Evolutionary conservation across 169 alveolate genomes (phyloP).

Genomic region (Sarcocystis neurona): DNA sequence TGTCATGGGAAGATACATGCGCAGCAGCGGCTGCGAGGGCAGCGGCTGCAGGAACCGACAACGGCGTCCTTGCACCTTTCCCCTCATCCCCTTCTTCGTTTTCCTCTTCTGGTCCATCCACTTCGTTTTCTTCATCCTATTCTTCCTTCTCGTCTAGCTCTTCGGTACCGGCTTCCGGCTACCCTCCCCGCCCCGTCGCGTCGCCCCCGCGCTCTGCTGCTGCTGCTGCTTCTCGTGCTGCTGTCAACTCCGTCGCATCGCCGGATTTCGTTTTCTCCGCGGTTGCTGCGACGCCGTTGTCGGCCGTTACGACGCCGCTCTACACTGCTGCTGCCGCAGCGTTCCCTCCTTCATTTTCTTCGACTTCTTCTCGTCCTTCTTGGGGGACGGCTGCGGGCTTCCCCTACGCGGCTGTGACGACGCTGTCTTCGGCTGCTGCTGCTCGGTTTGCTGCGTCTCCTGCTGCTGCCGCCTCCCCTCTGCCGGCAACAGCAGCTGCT

Average conservation of each 20-base stretch:
- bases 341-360: background rate
- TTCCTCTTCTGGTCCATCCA: background rate
- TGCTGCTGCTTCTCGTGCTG: background rate
- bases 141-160: background rate
- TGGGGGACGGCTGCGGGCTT: background rate
- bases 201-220: background rate
- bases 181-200: no score
- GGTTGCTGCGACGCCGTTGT: background rate
- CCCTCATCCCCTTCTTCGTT: background rate
- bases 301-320: background rate
- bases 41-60: background rate
- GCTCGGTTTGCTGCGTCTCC: background rate
- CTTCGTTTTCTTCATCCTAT: background rate
- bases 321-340: background rate
- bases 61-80: background rate
- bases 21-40: constrained; percentile 3
- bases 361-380: background rate
- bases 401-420: background rate
- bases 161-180: background rate
- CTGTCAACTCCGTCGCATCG: background rate
- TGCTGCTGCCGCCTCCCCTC: background rate
- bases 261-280: background rate
- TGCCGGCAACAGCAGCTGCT: no score
- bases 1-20: constrained; percentile 25
- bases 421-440: background rate